A percentile compares a stretch with the other conserved stretches of the same genome.
Conservation (phyloP, 331 rosid genomes). For the Phaseolus coccineus region DNA sequence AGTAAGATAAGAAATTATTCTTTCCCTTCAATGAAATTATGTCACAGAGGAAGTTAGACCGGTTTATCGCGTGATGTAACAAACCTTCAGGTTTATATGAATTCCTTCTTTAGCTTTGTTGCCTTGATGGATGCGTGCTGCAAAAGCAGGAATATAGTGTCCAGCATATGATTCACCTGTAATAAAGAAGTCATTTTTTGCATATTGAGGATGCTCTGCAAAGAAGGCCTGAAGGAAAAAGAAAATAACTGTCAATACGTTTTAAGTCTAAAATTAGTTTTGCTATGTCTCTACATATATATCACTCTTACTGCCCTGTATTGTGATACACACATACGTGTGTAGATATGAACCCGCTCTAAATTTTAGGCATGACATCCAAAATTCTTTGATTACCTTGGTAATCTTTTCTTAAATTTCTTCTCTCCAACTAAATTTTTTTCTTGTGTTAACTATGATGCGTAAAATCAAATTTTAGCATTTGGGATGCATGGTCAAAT, state of each 20-base stretch:
- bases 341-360: neutral
- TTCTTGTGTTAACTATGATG: neutral
- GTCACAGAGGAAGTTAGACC: conserved; percentile 1
- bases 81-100: conserved; percentile 82
- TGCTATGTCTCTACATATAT: neutral
- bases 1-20: conserved; percentile 13
- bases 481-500: neutral
- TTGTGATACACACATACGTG: too few species aligned
- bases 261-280: conserved; percentile 18
- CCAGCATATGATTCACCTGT: conserved; percentile 97
- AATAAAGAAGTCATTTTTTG: conserved; percentile 75
- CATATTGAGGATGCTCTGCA: conserved; percentile 76
- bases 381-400: neutral
- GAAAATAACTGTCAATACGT: conserved; percentile 14
- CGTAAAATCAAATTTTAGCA: conserved; percentile 8
- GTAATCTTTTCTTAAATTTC: neutral
- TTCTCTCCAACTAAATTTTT: neutral
- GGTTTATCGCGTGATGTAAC: conserved; percentile 31
- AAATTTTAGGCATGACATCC: neutral
- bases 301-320: neutral
- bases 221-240: conserved; percentile 71
- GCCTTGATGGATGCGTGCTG: conserved; percentile 76
- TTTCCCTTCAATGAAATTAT: conserved; percentile 11
- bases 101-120: conserved; percentile 91
- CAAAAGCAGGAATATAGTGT: conserved; percentile 94